Evolutionary conservation across 2,329 filamentous ascomycete genomes (phyloP).

Genomic region (Colletotrichum spaethianum): DNA sequence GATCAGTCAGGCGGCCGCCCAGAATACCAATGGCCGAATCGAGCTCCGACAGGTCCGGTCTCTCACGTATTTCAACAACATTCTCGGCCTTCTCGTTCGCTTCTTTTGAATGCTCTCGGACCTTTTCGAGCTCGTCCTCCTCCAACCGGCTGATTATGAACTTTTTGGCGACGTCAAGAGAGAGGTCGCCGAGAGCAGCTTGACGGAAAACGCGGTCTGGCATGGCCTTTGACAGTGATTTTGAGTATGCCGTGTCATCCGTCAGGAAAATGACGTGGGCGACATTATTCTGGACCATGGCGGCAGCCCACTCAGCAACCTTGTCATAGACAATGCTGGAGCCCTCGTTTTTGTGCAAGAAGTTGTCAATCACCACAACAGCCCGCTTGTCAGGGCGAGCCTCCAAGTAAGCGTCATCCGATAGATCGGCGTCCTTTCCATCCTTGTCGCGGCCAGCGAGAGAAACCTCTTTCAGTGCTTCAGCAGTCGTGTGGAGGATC

Average conservation of each 20-base stretch:
- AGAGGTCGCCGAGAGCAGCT: slow-evolving; percentile 88
- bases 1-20: slow-evolving; percentile 93
- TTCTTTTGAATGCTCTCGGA: slow-evolving; percentile 42
- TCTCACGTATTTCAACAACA: slow-evolving; percentile 46
- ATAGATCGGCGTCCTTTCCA: slow-evolving; percentile 80
- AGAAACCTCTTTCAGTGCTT: slow-evolving; percentile 83
- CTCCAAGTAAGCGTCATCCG: slow-evolving; percentile 90
- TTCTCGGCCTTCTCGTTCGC: slow-evolving; percentile 47
- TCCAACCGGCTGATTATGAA: slow-evolving; percentile 90
- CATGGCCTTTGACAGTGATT: slow-evolving; percentile 87
- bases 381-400: slow-evolving; percentile 87
- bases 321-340: slow-evolving; percentile 80
- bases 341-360: slow-evolving; percentile 83
- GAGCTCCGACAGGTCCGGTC: slow-evolving; percentile 75
- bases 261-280: slow-evolving; percentile 97
- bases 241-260: slow-evolving; percentile 89
- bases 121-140: slow-evolving; percentile 53
- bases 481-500: slow-evolving; percentile 87
- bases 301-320: slow-evolving; percentile 90
- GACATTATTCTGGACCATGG: slow-evolving; percentile 86
- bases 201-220: slow-evolving; percentile 93
- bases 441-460: slow-evolving; percentile 78
- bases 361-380: slow-evolving; percentile 93
- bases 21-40: slow-evolving; percentile 86
- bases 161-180: slow-evolving; percentile 86